Conservation (phyloP, 23 red algal genomes). For the Gracilaria domingensis region DNA sequence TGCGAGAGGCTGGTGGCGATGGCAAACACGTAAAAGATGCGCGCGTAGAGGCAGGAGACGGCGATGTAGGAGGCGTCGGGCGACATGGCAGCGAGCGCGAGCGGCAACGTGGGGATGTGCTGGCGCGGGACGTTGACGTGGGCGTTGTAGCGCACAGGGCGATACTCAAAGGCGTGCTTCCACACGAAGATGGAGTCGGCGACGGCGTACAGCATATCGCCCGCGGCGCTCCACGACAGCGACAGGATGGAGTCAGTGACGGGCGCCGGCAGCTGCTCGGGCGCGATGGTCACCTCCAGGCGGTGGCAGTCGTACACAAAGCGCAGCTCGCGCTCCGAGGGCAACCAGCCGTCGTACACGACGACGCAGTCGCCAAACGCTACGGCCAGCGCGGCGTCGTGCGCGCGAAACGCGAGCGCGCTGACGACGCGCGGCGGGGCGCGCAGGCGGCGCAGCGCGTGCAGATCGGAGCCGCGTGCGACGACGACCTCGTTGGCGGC, state of each 20-base stretch:
- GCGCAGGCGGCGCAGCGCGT: constrained; percentile 46
- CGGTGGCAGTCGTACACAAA: constrained; percentile 23
- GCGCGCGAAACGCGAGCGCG: constrained; percentile 61
- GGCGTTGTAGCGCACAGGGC: constrained; percentile 30
- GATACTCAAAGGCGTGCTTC: constrained; percentile 17
- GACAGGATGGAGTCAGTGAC: constrained; percentile 6
- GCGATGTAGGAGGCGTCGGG: constrained; percentile 43
- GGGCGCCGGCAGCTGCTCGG: background rate
- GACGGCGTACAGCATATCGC: constrained; percentile 51
- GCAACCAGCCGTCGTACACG: constrained; percentile 58
- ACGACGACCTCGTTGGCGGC: constrained; percentile 65
- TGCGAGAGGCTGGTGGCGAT: background rate
- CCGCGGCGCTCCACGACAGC: constrained; percentile 36
- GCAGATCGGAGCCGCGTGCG: constrained; percentile 73
- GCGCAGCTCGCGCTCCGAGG: background rate
- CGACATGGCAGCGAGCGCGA: constrained; percentile 46
- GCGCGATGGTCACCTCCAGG: constrained; percentile 27
- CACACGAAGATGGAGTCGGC: constrained; percentile 62
- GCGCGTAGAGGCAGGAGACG: constrained; percentile 23
- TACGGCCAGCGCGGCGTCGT: constrained; percentile 64
- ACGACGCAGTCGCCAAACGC: constrained; percentile 67
- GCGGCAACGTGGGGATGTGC: constrained; percentile 9
- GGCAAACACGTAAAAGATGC: constrained; percentile 46
- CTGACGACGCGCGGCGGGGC: constrained; percentile 18
- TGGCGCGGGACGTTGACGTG: background rate